phyloP scores from a whole-genome alignment of 2,329 filamentous ascomycete genomes.

The Alternaria incomplexa region DNA sequence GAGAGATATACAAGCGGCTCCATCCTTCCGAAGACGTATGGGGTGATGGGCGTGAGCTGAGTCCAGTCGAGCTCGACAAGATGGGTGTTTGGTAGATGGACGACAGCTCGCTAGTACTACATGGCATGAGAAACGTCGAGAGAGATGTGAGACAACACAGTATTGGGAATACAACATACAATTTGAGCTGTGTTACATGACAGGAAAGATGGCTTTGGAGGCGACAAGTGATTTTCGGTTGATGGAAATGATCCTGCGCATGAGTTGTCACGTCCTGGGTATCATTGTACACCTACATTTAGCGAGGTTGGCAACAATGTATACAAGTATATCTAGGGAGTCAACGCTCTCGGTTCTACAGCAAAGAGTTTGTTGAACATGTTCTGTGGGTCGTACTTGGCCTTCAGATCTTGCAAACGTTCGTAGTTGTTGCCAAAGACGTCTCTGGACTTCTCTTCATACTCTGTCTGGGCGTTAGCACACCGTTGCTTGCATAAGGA shows the following conservation, averaged over 20 bases:
- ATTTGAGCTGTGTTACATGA: not conserved
- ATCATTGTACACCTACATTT: not conserved
- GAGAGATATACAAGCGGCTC: not conserved
- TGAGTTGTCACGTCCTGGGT: not conserved
- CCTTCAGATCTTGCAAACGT: conserved; percentile 10
- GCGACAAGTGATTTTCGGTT: not conserved
- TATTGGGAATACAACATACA: not conserved
- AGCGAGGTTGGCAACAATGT: not conserved
- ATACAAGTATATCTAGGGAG: not conserved
- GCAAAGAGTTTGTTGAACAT: conserved; percentile 13
- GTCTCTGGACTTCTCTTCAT: conserved; percentile 11
- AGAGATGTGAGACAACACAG: not conserved
- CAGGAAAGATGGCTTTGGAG: not conserved
- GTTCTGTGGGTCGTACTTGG: conserved; percentile 10
- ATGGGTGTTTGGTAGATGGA: not conserved
- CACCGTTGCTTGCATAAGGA: not conserved
- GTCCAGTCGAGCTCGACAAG: not conserved
- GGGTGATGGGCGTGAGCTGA: not conserved
- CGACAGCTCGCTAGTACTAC: not conserved
- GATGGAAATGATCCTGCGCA: not conserved
- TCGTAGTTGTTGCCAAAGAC: conserved; percentile 11
- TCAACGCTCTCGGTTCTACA: not conserved
- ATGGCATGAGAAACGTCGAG: not conserved
- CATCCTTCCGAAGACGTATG: not conserved
- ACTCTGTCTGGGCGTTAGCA: conserved; percentile 1